Conservation (phyloP, 208 protist genomes). For the Wallacemonas sp. region DNA sequence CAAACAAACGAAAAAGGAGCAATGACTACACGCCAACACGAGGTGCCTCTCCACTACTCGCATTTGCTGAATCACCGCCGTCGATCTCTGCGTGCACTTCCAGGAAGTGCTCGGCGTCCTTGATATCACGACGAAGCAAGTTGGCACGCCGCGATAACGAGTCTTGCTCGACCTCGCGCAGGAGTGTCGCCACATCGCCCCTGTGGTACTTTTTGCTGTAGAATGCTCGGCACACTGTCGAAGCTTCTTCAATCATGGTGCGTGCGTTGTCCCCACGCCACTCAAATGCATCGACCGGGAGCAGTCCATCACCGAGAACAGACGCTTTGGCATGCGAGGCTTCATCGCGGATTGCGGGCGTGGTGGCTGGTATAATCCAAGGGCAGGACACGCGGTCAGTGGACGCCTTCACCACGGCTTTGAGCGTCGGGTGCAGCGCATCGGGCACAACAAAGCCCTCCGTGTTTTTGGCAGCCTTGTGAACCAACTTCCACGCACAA, state of each 20-base stretch:
- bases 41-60: not conserved
- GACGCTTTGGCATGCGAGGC: constrained; percentile 42
- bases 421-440: constrained; percentile 20
- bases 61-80: constrained; percentile 19
- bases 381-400: constrained; percentile 19
- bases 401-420: constrained; percentile 27
- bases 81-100: constrained; percentile 41
- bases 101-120: constrained; percentile 79
- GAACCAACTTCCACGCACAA: constrained; percentile 53
- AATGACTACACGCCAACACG: not conserved
- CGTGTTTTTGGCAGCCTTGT: constrained; percentile 20
- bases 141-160: constrained; percentile 64
- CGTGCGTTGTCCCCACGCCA: constrained; percentile 77
- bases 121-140: constrained; percentile 60
- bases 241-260: constrained; percentile 72
- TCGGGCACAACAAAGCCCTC: constrained; percentile 8
- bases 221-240: constrained; percentile 61
- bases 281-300: constrained; percentile 85
- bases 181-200: constrained; percentile 57
- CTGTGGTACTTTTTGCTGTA: constrained; percentile 88
- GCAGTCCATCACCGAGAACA: constrained; percentile 67
- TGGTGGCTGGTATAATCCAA: constrained; percentile 56
- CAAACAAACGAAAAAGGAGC: too few relatives aligned
- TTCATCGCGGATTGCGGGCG: constrained; percentile 64
- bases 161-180: constrained; percentile 72